Evolutionary conservation across 2,329 filamentous ascomycete species (phyloP), one percentile per base, ranked within the genome.

Genomic region (Fusarium nodosum): DNA sequence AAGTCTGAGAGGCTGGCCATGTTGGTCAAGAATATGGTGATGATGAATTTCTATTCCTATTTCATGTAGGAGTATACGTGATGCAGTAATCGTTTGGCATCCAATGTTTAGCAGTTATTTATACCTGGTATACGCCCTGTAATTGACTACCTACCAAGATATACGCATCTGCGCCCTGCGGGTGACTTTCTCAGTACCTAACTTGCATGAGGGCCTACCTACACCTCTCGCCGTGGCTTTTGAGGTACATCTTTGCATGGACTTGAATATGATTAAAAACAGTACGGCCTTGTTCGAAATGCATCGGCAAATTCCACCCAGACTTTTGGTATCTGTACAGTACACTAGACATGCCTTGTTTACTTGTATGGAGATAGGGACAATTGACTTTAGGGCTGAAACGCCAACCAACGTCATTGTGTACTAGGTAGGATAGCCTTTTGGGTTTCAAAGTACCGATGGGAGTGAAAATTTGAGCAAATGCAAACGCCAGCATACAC

Each of bases 1-100:
- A 76, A 82, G 63, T 74, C 67, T 15, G 72, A 71, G 15, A 74
- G 60, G 20, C 39, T 68, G 42, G 50, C 55, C 72, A 74, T 74
- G 9, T n/a, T 62, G 16, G 13, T 31, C 11, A 24, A 30, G 11
- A 9, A 13, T 36, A 28, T 20, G 18, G 41, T 48, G 15, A 47
- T 39, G 34, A 48, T 51, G n/a, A 7, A 5, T 28, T 20, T 28
- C 7, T 36, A 15, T 28, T 52, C 41, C 33, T 41, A 41, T 30
- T 30, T 22, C 20, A 30, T 52, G 31, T 20, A 41, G 8, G 34
- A 41, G 10, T 9, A 20, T 26, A 16, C 26, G 24, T 52, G 33
- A 30, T n/a, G 2, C 10, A 39, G 13, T 20, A 7, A 38, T 28
- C 7, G 16, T 20, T 20, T 15, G 13, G n/a, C 20, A 11, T n/a